Conservation (phyloP, 2,329 filamentous ascomycete species). For the Penicillium sp. region DNA sequence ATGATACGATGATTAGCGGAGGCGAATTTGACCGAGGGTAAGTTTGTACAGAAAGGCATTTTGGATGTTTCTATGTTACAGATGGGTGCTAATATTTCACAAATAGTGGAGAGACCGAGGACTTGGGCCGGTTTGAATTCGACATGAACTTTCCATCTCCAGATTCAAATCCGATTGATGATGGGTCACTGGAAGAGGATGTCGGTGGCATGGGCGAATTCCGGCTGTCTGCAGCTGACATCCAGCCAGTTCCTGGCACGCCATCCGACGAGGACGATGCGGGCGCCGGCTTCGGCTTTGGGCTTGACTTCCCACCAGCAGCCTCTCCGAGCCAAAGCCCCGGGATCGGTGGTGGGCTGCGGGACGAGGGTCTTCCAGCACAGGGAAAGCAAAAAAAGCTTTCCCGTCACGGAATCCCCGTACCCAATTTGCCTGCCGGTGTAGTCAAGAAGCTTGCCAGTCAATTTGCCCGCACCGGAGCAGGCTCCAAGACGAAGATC, state of each 20-base stretch:
- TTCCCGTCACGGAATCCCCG: slow-evolving; percentile 73
- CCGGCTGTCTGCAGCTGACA: slow-evolving; percentile 32
- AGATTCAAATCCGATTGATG: slow-evolving; percentile 27
- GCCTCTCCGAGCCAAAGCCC: slow-evolving; percentile 34
- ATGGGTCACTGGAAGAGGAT: slow-evolving; percentile 34
- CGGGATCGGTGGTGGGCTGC: slow-evolving; percentile 39
- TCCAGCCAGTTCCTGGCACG: slow-evolving; percentile 27
- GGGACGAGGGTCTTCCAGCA: slow-evolving; percentile 31
- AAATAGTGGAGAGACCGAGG: slow-evolving; percentile 46
- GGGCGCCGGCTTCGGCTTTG: slow-evolving; percentile 35
- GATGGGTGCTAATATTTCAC: slow-evolving; percentile 18
- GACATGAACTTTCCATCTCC: slow-evolving; percentile 45
- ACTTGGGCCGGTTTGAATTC: slow-evolving; percentile 44
- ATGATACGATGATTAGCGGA: slow-evolving; percentile 41
- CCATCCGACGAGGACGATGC: slow-evolving; percentile 29
- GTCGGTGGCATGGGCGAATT: slow-evolving; percentile 40
- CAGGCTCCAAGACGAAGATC: slow-evolving; percentile 67
- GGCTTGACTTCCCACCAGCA: slow-evolving; percentile 31
- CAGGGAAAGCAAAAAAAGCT: slow-evolving; percentile 55
- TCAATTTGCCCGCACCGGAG: slow-evolving; percentile 68
- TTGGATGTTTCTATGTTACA: slow-evolving; percentile 19
- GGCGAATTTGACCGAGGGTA: slow-evolving; percentile 43
- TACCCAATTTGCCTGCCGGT: slow-evolving; percentile 70
- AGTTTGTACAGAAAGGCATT: slow-evolving; percentile 16
- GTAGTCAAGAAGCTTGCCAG: slow-evolving; percentile 69